phyloP scores from a whole-genome alignment of 2,329 filamentous ascomycete species.

The Exophiala phaeomuriformis region DNA sequence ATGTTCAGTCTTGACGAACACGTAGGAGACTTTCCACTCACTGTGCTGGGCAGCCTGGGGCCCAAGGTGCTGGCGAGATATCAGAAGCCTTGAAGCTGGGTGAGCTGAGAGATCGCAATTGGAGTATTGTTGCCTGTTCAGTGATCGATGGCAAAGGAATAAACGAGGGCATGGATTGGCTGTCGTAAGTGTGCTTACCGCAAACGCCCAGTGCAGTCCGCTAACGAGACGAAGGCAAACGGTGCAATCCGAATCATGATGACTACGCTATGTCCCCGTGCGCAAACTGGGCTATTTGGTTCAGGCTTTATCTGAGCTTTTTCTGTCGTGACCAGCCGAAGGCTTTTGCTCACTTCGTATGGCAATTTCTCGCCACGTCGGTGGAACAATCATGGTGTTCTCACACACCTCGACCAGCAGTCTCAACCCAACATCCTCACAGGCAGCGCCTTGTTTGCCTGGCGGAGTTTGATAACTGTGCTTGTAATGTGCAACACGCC shows the following conservation, averaged over 20 bases:
- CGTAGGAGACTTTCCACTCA: not conserved
- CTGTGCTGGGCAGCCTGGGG: conserved; percentile 63
- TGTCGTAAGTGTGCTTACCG: conserved; percentile 36
- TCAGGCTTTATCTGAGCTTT: too few relatives aligned
- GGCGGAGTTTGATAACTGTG: too few relatives aligned
- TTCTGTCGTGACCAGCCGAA: too few relatives aligned
- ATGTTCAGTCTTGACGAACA: not conserved
- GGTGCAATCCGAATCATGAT: conserved; percentile 24
- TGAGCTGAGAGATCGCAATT: conserved; percentile 91
- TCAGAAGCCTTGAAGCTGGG: conserved; percentile 85
- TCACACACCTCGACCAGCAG: too few relatives aligned
- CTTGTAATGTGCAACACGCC: too few relatives aligned
- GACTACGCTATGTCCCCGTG: not conserved
- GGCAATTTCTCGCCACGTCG: too few relatives aligned
- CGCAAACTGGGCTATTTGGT: too few relatives aligned
- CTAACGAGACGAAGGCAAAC: conserved; percentile 21
- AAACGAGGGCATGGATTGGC: conserved; percentile 97
- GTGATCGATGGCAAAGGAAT: conserved; percentile 93
- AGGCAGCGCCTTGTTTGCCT: too few relatives aligned
- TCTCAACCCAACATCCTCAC: too few relatives aligned
- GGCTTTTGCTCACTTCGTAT: too few relatives aligned
- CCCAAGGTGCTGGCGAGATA: conserved; percentile 93
- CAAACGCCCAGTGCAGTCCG: not conserved
- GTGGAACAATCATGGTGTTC: too few relatives aligned
- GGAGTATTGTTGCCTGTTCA: conserved; percentile 97